Conservation (phyloP, 495 filamentous ascomycete genomes). For the Penicillium subrubescens region DNA sequence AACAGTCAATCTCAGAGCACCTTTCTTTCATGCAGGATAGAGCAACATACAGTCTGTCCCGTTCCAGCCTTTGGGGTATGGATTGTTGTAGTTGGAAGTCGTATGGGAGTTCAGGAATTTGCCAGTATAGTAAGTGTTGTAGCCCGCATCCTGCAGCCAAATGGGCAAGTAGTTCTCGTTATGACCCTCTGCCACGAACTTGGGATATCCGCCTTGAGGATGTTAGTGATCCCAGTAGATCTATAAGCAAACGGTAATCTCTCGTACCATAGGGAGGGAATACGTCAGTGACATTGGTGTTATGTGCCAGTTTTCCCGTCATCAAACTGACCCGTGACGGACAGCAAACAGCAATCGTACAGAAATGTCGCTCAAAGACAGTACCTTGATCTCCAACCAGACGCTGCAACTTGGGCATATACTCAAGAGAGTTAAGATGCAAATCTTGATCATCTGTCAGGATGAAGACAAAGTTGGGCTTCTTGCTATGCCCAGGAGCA, state of each 20-base stretch:
- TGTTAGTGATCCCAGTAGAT: no score
- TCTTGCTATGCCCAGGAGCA: conserved; percentile 5
- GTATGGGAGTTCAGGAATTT: conserved; percentile 69
- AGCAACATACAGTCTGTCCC: conserved; percentile 44
- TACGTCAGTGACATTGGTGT: conserved; percentile 8
- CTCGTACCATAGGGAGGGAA: not conserved
- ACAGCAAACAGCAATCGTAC: conserved; percentile 59
- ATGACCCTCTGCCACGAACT: conserved; percentile 60
- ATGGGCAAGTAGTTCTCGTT: conserved; percentile 67
- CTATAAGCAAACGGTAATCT: not conserved
- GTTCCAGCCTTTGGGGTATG: conserved; percentile 55
- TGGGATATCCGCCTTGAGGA: conserved; percentile 58
- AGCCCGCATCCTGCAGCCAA: conserved; percentile 68
- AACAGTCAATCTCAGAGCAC: not conserved
- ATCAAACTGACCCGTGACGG: conserved; percentile 53
- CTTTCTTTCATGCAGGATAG: not conserved
- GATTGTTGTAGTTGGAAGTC: conserved; percentile 57
- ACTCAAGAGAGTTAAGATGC: conserved; percentile 57
- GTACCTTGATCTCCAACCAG: conserved; percentile 4
- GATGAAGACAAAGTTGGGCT: conserved; percentile 63
- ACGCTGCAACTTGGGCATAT: conserved; percentile 53
- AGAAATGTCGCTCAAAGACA: conserved; percentile 51
- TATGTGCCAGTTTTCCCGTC: conserved; percentile 35
- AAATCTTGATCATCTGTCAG: conserved; percentile 66
- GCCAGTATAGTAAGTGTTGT: conserved; percentile 70